A percentile compares a stretch with the other conserved stretches of the same genome.
Evolutionary conservation across 306 rosid species (phyloP).

Genomic region (Quercus agrifolia): DNA sequence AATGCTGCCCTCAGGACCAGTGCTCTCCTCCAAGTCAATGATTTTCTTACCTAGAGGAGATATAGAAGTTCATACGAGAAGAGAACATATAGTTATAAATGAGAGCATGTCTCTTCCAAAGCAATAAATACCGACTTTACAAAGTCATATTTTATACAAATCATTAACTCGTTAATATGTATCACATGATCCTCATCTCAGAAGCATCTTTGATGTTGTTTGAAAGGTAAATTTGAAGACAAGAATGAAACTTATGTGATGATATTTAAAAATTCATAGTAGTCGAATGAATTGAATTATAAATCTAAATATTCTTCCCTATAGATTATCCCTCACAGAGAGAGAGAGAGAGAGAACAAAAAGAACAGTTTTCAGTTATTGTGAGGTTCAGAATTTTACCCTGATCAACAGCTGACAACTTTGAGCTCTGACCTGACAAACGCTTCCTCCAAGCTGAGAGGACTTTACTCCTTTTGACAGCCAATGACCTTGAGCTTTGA

Average conservation of each 20-base stretch:
- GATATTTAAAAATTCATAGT: background rate
- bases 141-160: too few relatives aligned
- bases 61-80: background rate
- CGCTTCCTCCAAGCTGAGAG: background rate
- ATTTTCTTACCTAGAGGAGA: background rate
- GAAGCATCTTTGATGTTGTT: background rate
- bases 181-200: background rate
- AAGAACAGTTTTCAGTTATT: background rate
- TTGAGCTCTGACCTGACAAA: conserved; percentile 2
- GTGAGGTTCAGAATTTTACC: conserved; percentile 7
- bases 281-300: background rate
- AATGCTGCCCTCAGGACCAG: background rate
- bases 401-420: background rate
- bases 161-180: background rate
- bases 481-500: background rate
- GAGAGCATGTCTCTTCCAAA: too few relatives aligned
- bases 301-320: background rate
- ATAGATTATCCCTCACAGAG: background rate
- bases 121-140: too few relatives aligned
- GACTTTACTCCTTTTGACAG: background rate
- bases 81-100: background rate
- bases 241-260: background rate
- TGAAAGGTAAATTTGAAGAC: background rate
- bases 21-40: background rate
- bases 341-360: background rate